Base-by-base conservation (phyloP, 352 stramenopile species). In the Phytophthora meadii region DNA sequence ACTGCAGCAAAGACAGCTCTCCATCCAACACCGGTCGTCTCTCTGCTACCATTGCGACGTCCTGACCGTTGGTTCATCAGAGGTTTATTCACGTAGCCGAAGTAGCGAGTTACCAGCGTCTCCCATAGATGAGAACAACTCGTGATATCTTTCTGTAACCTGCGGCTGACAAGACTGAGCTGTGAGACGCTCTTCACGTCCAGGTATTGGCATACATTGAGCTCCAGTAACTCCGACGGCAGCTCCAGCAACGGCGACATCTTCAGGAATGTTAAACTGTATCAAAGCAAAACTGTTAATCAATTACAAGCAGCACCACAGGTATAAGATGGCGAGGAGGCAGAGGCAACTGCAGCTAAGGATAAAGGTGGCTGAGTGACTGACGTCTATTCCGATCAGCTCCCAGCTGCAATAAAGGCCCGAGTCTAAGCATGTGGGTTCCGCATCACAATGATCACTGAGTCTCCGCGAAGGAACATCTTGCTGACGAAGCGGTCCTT, bases 401-500 rank as follows among this genome's bases (percentile, higher is more conserved):
- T 74, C 60, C 37, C 39, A 47, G 27, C 49, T 77, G 60, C 56
- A 69, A 58, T 61, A 44, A 54, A 55, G 30, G 42, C 15, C 60
- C 34, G 14, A 41, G 1, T 47, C 54, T 90, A 97, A 46, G 81
- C 84, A 73, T 98, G 92, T 37, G 97, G 97, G 88, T 99, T 99
- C 65, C 90, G 95, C 54, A 99, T 85, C 61, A 99, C 96, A 52
- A 99, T 86, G 79, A 99, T 99, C 34, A 99, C 98, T 53, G 96
- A 99, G 88, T 99, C 98, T 52, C 98, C 98, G 54, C 98, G 85
- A 54, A 99, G 77, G 79, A 99, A 99, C 94, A 99, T 99, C 80
- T 99, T 99, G 81, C 93, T 98, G 41, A 99, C 93, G 68, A 99
- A 99, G 74, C 97, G 87, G 85, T 99, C 96, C 68, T 99, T 99